Percentiles rank a stretch among this genome's conserved stretches.
Conservation (phyloP, 768 basidiomycete genomes). For the Lactifluus piperatus region DNA sequence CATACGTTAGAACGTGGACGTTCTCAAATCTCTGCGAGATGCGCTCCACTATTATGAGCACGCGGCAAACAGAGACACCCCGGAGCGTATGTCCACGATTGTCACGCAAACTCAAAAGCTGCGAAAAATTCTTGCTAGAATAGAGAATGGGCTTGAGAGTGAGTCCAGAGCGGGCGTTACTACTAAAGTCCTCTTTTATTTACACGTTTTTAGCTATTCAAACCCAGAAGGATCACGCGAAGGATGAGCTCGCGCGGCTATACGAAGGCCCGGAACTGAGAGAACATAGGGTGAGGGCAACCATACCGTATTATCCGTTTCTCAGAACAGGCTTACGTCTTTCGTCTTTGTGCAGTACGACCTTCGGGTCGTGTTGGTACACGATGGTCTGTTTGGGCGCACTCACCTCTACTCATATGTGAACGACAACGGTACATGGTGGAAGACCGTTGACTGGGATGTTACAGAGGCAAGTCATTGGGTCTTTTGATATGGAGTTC, state of each 20-base stretch:
- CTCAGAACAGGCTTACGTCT: not conserved
- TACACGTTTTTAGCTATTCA: slow-evolving; percentile 40
- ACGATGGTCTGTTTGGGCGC: slow-evolving; percentile 70
- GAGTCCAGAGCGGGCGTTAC: slow-evolving; percentile 12
- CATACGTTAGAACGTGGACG: slow-evolving; percentile 46
- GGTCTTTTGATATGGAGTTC: not conserved
- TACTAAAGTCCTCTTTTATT: not conserved
- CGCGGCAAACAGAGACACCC: slow-evolving; percentile 44
- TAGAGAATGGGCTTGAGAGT: slow-evolving; percentile 53
- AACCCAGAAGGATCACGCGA: slow-evolving; percentile 36
- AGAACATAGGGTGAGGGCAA: slow-evolving; percentile 41
- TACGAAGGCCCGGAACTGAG: slow-evolving; percentile 62
- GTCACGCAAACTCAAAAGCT: slow-evolving; percentile 41
- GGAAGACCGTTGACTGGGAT: slow-evolving; percentile 67
- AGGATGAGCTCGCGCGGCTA: slow-evolving; percentile 35
- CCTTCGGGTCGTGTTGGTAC: slow-evolving; percentile 66
- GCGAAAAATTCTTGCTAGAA: slow-evolving; percentile 39
- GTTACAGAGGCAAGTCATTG: slow-evolving; percentile 47
- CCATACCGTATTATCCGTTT: not conserved
- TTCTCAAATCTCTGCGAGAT: slow-evolving; percentile 50
- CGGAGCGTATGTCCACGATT: slow-evolving; percentile 38
- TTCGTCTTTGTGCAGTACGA: slow-evolving; percentile 51
- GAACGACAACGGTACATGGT: slow-evolving; percentile 61
- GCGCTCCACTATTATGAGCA: slow-evolving; percentile 65
- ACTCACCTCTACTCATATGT: slow-evolving; percentile 76